phyloP scores from a whole-genome alignment of 2,329 filamentous ascomycete species.

The Alternaria triticimaculans region DNA sequence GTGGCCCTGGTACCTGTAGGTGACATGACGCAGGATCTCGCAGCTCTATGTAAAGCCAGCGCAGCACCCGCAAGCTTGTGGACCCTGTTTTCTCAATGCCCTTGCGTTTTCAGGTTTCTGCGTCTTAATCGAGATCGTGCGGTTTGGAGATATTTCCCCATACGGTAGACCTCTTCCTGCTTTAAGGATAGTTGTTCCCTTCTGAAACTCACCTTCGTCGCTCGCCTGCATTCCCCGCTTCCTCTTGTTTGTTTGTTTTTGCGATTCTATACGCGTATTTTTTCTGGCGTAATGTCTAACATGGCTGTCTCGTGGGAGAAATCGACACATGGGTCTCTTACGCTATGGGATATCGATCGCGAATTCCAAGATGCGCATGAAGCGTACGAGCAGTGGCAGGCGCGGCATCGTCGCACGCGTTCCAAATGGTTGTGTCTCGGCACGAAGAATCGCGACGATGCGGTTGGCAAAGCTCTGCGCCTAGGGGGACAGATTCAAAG shows the following conservation, averaged over 20 bases:
- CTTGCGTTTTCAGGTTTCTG: constrained; percentile 13
- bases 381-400: constrained; percentile 41
- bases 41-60: constrained; percentile 21
- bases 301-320: constrained; percentile 34
- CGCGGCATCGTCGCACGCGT: constrained; percentile 26
- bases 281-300: constrained; percentile 16
- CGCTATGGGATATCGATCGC: constrained; percentile 46
- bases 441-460: constrained; percentile 32
- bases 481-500: constrained; percentile 36
- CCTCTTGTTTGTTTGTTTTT: constrained; percentile 2
- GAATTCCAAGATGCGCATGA: constrained; percentile 44
- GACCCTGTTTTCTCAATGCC: constrained; percentile 10
- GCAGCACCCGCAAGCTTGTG: constrained; percentile 16
- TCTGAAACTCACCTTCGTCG: constrained; percentile 2
- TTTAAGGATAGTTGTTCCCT: constrained; percentile 13
- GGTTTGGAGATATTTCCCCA: constrained; percentile 3
- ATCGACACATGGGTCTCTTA: constrained; percentile 38
- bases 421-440: constrained; percentile 37
- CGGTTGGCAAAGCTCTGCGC: constrained; percentile 33
- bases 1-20: constrained; percentile 20
- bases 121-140: constrained; percentile 16
- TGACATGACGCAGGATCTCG: constrained; percentile 16
- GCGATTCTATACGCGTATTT: constrained; percentile 2
- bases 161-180: constrained; percentile 9
- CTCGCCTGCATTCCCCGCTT: constrained; percentile 4